Evolutionary conservation across 768 basidiomycete species (phyloP).

Genomic region (Russula foetens): DNA sequence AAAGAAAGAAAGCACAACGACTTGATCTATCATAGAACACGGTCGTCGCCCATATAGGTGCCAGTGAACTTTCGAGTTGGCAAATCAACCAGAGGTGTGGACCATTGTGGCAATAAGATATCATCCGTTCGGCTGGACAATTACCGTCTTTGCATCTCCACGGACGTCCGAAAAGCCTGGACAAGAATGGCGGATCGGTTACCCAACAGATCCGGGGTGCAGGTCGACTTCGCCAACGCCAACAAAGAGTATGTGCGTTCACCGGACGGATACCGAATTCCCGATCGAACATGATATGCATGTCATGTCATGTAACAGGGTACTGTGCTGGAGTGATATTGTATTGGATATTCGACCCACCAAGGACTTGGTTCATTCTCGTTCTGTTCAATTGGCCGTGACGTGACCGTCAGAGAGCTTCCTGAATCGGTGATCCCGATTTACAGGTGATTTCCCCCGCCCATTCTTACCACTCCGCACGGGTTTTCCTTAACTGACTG

Average conservation of each 20-base stretch:
- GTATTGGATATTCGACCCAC: too few species aligned
- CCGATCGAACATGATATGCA: too few species aligned
- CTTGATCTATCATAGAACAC: not conserved
- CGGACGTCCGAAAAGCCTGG: not conserved
- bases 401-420: not conserved
- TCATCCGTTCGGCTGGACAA: not conserved
- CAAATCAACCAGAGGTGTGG: not conserved
- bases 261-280: too few species aligned
- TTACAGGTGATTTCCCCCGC: not conserved
- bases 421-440: not conserved
- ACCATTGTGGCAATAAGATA: not conserved
- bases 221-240: too few species aligned
- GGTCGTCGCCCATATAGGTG: not conserved
- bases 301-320: too few species aligned
- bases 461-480: not conserved
- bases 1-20: not conserved
- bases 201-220: not conserved
- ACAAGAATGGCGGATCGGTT: not conserved
- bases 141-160: not conserved
- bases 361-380: too few species aligned
- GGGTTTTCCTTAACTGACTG: too few species aligned
- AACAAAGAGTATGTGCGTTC: too few species aligned
- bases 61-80: not conserved
- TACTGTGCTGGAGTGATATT: too few species aligned
- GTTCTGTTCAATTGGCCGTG: not conserved